Evolutionary conservation across 2,329 filamentous ascomycete genomes (phyloP), one percentile per base, ranked within the genome.

Genomic region (Monilinia polystroma): DNA sequence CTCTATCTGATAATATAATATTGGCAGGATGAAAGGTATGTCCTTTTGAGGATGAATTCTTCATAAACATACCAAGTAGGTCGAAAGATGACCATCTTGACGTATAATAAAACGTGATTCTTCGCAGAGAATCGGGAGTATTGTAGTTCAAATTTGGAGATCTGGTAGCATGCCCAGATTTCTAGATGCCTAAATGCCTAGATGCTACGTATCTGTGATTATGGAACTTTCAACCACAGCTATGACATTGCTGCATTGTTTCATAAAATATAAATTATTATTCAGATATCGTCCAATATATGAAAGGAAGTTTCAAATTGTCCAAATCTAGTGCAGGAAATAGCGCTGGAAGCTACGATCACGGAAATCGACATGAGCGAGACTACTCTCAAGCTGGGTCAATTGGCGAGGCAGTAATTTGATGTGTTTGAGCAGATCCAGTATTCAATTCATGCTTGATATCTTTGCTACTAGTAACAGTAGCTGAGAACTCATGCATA

Each of bases 381-480:
- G 29, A 10, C n/a, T 59, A 11, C 7, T 14, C 14, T 64, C 41
- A 58, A 8, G 20, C 35, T 18, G 38, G 52, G 45, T 35, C 23
- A 29, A 23, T 52, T 12, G 63, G 54, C 26, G 54, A 59, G 26
- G 63, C n/a, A 29, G 63, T 65, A 12, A 65, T 65, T 38, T 59
- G 63, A 29, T 65, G 53, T 57, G 43, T 16, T 26, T 49, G 53
- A 47, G 32, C 43, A 12, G 12, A 7, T 26, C 51, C n/a, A 26
- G 54, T 59, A 20, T 59, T 59, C 16, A 20, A 4, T 10, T n/a
- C 53, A n/a, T 2, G n/a, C 4, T 12, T 18, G n/a, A 49, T 18
- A 51, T 18, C 8, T 35, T 41, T n/a, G 14, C 43, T 29, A 47
- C 54, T 62, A 7, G 64, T 66, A 23, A 51, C 20, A 62, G 47